Base-by-base conservation (phyloP, 176 grass and related monocot species). In the Chrysopogon serrulatus region DNA sequence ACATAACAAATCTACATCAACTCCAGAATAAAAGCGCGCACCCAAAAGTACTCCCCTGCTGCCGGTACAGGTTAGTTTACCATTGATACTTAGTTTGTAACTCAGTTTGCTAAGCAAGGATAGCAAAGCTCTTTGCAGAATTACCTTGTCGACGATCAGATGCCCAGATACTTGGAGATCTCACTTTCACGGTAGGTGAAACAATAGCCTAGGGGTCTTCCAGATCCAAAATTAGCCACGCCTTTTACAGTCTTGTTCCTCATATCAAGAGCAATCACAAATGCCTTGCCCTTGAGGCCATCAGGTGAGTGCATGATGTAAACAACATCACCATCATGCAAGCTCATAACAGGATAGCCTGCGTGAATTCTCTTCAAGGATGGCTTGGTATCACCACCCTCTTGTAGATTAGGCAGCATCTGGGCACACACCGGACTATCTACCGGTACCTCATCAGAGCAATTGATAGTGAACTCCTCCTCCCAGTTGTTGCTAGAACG, bases 311-410 rank as follows among this genome's bases (percentile, higher is more conserved):
- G 5, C 40, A 66, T 35, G 41, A 79, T 44, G 61, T 79, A 66
- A 47, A 79, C 77, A 66, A 66, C 61, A 66, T 33, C 77, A 35
- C 30, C 28, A 8, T 48, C 61, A 31, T 66, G 77, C 61, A 65
- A 79, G 41, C 61, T 79, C 21, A 79, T 41, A 79, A 11, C 77
- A 66, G 77, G 77, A 66, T 66, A 66, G 3, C 28, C 10, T 10
- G 42, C 5, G 4, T 7, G 0, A 18, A 65, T 17, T 14, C 9
- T 66, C 77, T 1, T 47, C 3, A 79, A 44, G 18, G 10, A 35
- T 34, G 42, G 77, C 40, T 79, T 34, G 10, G 27, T 10, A 48
- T 65, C 75, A n/a, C 27, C 13, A 18, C 23, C 28, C 16, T 66
- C 41, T 28, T 45, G 28, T 28, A 4, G 37, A n/a, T 32, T 5